Evolutionary conservation across 768 basidiomycete species (phyloP), one percentile per base, ranked within the genome.

Genomic region (Russula brevipes): DNA sequence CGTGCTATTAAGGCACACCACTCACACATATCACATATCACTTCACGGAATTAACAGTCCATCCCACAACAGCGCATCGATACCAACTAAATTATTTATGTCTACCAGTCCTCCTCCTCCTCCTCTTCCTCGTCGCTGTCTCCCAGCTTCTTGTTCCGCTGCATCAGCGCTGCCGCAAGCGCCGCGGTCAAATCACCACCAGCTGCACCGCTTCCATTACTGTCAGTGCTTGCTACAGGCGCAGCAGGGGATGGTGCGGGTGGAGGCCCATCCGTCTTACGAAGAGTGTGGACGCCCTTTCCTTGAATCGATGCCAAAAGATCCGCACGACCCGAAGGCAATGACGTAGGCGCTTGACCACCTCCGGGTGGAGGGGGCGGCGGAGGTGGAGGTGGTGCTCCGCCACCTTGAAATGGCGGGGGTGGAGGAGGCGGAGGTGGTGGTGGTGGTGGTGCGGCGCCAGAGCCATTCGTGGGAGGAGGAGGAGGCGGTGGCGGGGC

Each of bases 111-210:
- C 47, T 75, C 74, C 36, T 75, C 74, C 10, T 74, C 72, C 3
- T 75, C 72, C 5, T 73, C 75, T 35, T 75, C 75, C 6, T 74
- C 72, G 36, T 73, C 72, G 69, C 88, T 90, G 68, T 94, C 91
- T 2, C 89, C 93, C 68, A 96, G 76, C 70, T 90, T 87, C 77
- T 89, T 92, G 72, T 91, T 96, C 68, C 94, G 77, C 72, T 88
- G 84, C 69, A 86, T 76, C 65, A 98, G 74, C 1, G 94, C 94
- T 54, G 85, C 88, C 5, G 93, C 94, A 51, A 97, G 77, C 8
- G 92, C 91, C 4, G 84, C 80, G 0, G 94, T 93, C 63, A 96
- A 73, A 74, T 94, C 87, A 0, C 82, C 87, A 11, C 87, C 91
- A 12, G 78, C 85, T 14, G 70, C 75, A 1, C 76, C 72, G 12